Percentiles rank a stretch among this genome's conserved stretches.
phyloP scores from a whole-genome alignment of 202 grass and related monocot genomes.

The Carex sylvatica region DNA sequence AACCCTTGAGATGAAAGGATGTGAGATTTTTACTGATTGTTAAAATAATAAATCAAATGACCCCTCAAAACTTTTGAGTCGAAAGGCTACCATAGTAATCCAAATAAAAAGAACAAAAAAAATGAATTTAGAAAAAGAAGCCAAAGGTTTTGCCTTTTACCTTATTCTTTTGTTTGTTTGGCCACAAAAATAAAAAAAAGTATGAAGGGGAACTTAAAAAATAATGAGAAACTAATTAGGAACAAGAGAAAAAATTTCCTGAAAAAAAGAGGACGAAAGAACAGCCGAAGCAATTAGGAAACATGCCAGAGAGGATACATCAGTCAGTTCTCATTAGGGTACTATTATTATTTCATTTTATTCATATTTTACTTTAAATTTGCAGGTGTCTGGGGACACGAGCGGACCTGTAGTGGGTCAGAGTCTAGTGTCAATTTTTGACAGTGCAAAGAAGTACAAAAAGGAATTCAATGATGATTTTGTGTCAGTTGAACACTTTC shows the following conservation, averaged over 20 bases:
- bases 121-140: neutral
- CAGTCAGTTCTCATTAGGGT: constrained; percentile 11
- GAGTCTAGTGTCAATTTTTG: constrained; percentile 64
- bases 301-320: neutral
- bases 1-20: neutral
- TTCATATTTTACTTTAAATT: constrained; percentile 15
- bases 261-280: neutral
- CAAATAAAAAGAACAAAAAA: neutral
- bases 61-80: too few relatives aligned
- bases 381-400: constrained; percentile 67
- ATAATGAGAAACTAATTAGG: neutral
- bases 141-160: neutral
- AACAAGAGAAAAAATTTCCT: neutral
- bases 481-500: constrained; percentile 85
- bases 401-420: constrained; percentile 65
- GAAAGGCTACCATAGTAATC: neutral
- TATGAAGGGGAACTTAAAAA: neutral
- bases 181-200: neutral
- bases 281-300: neutral
- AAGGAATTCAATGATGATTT: constrained; percentile 83
- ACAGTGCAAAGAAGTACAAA: constrained; percentile 68
- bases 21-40: neutral
- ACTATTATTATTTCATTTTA: neutral
- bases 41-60: neutral
- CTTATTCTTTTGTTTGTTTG: neutral